A percentile compares a stretch with the other conserved stretches of the same genome.
phyloP scores from a whole-genome alignment of 139 green algal species.

The Haematococcus lacustris region DNA sequence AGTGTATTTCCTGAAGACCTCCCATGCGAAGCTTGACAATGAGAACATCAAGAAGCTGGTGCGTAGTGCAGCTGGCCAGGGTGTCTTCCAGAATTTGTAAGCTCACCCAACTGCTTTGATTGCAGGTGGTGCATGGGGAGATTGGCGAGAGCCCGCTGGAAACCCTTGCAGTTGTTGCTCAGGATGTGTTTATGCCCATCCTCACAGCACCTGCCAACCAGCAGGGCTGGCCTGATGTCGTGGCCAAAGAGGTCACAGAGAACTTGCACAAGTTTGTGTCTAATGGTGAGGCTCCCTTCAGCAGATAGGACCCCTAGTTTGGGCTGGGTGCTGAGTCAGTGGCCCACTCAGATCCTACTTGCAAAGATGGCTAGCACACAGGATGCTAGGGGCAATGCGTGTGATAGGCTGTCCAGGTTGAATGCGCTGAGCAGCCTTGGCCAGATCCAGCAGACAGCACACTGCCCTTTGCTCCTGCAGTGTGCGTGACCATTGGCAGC shows the following conservation, averaged over 20 bases:
- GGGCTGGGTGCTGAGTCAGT: no score
- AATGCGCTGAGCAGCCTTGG: no score
- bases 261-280: constrained; percentile 83
- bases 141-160: constrained; percentile 70
- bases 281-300: constrained; percentile 34
- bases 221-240: constrained; percentile 75
- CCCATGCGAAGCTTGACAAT: constrained; percentile 41
- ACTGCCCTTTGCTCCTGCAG: no score
- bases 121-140: constrained; percentile 69
- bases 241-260: constrained; percentile 76
- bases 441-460: no score
- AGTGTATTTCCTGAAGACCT: constrained; percentile 77
- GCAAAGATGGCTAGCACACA: no score
- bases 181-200: constrained; percentile 82
- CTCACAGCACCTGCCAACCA: constrained; percentile 69
- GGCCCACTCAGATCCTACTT: no score
- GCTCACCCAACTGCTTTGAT: no score
- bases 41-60: constrained; percentile 64
- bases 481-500: constrained; percentile 71
- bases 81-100: background rate
- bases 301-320: no score
- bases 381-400: no score
- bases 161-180: constrained; percentile 56
- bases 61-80: background rate
- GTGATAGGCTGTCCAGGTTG: no score